phyloP scores from a whole-genome alignment of 1,284 basidiomycete genomes.

The Anthracocystis setariae region DNA sequence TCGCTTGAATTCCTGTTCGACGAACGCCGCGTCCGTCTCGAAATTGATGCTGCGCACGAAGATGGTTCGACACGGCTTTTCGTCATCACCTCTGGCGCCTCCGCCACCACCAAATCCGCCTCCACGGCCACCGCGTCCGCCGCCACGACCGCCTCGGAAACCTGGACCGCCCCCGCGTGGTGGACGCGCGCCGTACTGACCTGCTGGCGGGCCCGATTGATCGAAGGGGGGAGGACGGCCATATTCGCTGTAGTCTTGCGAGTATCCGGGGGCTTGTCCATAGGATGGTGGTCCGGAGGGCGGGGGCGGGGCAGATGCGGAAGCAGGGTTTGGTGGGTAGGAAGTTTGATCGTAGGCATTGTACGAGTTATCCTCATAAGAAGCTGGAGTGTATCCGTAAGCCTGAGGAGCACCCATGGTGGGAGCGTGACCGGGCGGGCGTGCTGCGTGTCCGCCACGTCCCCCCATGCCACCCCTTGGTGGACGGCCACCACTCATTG shows the following conservation, averaged over 20 bases:
- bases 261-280: conserved; percentile 18
- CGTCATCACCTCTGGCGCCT: conserved; percentile 70
- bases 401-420: conserved; percentile 15
- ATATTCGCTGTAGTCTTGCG: conserved; percentile 27
- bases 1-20: conserved; percentile 83
- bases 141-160: conserved; percentile 31
- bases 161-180: conserved; percentile 13
- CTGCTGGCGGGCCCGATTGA: conserved; percentile 17
- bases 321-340: conserved; percentile 13
- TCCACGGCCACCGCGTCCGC: conserved; percentile 25
- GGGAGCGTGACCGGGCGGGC: conserved; percentile 20
- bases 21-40: conserved; percentile 39
- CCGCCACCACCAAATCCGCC: conserved; percentile 26
- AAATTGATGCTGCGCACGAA: conserved; percentile 85
- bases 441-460: conserved; percentile 21
- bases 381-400: conserved; percentile 31
- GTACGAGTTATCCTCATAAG: conserved; percentile 27
- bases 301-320: conserved; percentile 13
- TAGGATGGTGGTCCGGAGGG: conserved; percentile 17
- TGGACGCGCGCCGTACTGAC: conserved; percentile 16
- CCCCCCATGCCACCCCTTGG: conserved; percentile 34
- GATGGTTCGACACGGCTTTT: conserved; percentile 90
- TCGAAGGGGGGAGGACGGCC: conserved; percentile 14
- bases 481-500: conserved; percentile 28
- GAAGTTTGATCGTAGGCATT: conserved; percentile 6